phyloP scores from a whole-genome alignment of 1,284 basidiomycete species.

The Leccinum variabile region DNA sequence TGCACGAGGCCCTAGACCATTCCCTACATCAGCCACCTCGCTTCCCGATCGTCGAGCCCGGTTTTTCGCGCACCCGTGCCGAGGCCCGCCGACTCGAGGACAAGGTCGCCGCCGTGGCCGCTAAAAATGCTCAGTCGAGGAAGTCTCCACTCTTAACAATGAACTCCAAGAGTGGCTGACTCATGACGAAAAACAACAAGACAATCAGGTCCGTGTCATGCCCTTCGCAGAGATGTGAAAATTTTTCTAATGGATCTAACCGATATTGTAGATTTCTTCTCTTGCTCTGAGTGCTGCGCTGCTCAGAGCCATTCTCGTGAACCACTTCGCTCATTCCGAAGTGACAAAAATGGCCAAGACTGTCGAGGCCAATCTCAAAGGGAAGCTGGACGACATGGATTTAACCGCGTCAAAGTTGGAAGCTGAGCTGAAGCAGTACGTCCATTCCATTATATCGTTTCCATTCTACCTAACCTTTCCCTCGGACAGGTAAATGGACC shows the following conservation, averaged over 20 bases:
- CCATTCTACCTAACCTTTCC: slow-evolving; percentile 23
- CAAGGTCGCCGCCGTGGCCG: slow-evolving; percentile 72
- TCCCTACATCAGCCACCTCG: slow-evolving; percentile 28
- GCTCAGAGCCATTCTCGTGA: slow-evolving; percentile 75
- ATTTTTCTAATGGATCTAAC: slow-evolving; percentile 11
- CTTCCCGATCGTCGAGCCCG: slow-evolving; percentile 38
- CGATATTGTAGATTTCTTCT: slow-evolving; percentile 50
- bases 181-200: slow-evolving; percentile 50
- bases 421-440: slow-evolving; percentile 67
- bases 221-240: slow-evolving; percentile 33
- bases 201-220: slow-evolving; percentile 55
- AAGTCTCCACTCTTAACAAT: slow-evolving; percentile 69
- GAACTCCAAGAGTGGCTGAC: slow-evolving; percentile 73
- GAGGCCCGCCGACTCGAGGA: slow-evolving; percentile 69
- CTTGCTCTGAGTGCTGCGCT: slow-evolving; percentile 66
- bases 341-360: slow-evolving; percentile 62
- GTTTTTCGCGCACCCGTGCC: slow-evolving; percentile 44
- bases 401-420: slow-evolving; percentile 57
- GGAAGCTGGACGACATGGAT: slow-evolving; percentile 64
- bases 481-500: slow-evolving; percentile 34
- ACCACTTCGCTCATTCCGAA: slow-evolving; percentile 74
- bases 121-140: slow-evolving; percentile 84
- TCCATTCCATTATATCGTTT: slow-evolving; percentile 26
- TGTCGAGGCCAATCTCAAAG: slow-evolving; percentile 58
- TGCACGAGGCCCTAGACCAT: no score